Conservation (phyloP, 2,329 filamentous ascomycete species). For the Graphiopsis chlorocephala region DNA sequence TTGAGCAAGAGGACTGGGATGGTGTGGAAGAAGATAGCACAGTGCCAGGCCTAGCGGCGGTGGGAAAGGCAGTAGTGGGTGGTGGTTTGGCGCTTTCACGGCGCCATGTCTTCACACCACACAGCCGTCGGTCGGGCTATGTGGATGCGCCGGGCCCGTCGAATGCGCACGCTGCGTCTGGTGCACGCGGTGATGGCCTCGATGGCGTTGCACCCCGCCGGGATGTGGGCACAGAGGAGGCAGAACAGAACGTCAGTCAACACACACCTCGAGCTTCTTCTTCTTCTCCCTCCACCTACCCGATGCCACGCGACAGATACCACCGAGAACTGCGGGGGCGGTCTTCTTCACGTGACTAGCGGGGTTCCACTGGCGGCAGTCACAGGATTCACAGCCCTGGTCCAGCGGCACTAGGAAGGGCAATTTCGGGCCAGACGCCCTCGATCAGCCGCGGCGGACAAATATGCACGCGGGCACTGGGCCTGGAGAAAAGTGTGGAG, state of each 20-base stretch:
- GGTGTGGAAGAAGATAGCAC: not conserved
- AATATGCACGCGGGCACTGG: not conserved
- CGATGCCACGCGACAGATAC: slow-evolving; percentile 6
- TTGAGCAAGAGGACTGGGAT: not conserved
- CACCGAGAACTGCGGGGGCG: not conserved
- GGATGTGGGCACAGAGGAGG: slow-evolving; percentile 1
- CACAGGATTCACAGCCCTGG: not conserved
- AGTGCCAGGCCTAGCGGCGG: not conserved
- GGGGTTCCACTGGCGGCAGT: not conserved
- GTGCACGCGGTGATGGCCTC: slow-evolving; percentile 6
- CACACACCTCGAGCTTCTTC: too few species aligned
- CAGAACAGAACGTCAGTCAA: not conserved
- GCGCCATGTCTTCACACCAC: not conserved
- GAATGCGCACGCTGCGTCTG: not conserved
- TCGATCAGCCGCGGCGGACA: slow-evolving; percentile 1
- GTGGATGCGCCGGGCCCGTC: slow-evolving; percentile 11
- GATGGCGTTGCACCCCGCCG: slow-evolving; percentile 3
- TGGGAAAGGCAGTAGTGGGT: slow-evolving; percentile 9
- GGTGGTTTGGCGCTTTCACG: slow-evolving; percentile 11
- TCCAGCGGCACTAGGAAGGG: not conserved
- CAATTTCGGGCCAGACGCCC: not conserved
- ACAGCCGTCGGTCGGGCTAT: slow-evolving; percentile 12
- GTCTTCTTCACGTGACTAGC: not conserved
- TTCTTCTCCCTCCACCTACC: not conserved
- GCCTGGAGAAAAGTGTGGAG: not conserved